A percentile compares a stretch with the other conserved stretches of the same genome.
These are phyloP conservation scores for Populus ilicifolia DNA, from an alignment of 345 rosid genomes.

Conservation along the genomic window DNA sequence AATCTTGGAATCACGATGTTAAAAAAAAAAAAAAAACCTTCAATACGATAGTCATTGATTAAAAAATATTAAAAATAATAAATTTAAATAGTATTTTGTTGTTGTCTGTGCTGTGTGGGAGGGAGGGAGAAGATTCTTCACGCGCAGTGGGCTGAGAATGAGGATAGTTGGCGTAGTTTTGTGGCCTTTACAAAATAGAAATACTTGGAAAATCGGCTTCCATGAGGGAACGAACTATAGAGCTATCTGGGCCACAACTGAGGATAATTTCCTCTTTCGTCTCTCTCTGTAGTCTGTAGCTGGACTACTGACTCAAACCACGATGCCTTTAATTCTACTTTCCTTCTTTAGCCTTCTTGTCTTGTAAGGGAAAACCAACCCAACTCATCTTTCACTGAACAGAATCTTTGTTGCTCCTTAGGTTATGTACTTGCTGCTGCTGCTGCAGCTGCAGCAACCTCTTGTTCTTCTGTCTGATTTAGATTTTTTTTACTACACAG, in stretches of 20 bases:
- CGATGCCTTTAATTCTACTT: neutral
- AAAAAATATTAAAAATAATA: no score
- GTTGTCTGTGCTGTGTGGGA: neutral
- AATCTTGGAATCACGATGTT: no score
- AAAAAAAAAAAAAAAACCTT: no score
- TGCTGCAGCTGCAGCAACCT: neutral
- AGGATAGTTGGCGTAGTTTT: neutral
- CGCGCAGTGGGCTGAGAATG: neutral
- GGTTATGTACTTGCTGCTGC: no score
- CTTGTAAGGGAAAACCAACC: conserved; percentile 10
- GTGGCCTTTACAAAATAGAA: neutral
- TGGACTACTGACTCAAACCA: neutral
- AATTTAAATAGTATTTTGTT: no score
- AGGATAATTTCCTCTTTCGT: neutral
- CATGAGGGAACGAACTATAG: neutral
- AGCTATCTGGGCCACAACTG: neutral
- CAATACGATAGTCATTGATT: no score
- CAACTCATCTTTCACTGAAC: conserved; percentile 19
- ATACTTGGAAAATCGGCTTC: neutral
- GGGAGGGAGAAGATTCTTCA: neutral
- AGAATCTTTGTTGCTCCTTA: conserved; percentile 9
- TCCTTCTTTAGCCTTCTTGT: conserved; percentile 8
- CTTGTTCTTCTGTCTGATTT: conserved; percentile 15
- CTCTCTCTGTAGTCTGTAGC: neutral
- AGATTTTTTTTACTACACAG: conserved; percentile 18